phyloP scores from a whole-genome alignment of 441 rosid species.

The Hypseocharis bilobata region DNA sequence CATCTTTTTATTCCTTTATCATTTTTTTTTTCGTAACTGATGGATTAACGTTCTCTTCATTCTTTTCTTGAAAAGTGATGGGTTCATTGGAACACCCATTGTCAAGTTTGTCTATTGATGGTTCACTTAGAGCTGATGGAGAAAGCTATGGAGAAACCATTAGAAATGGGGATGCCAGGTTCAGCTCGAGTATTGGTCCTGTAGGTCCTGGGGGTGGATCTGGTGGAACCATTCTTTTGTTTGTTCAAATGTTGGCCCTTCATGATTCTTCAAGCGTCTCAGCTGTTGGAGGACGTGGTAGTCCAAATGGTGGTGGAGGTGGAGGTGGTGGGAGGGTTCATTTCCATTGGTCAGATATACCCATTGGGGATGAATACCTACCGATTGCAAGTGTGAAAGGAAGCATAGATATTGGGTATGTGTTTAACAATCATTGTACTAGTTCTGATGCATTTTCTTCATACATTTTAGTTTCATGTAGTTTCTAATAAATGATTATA shows the following conservation, averaged over 20 bases:
- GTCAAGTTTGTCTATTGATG: constrained; percentile 64
- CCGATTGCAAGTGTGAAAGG: constrained; percentile 75
- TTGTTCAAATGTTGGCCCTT: constrained; percentile 45
- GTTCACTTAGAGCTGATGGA: constrained; percentile 74
- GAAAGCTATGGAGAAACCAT: constrained; percentile 54
- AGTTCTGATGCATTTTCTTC: constrained; percentile 10
- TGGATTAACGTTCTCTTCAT: constrained; percentile 8
- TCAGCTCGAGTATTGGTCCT: constrained; percentile 46
- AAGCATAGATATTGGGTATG: constrained; percentile 59
- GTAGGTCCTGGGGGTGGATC: constrained; percentile 90
- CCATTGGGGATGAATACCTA: constrained; percentile 64
- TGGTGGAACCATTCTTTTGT: constrained; percentile 84
- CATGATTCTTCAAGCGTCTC: constrained; percentile 52
- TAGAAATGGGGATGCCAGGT: constrained; percentile 26
- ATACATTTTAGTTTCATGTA: background rate
- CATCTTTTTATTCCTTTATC: too few relatives aligned
- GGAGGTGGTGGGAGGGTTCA: constrained; percentile 96
- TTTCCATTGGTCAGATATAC: constrained; percentile 80
- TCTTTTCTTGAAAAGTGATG: constrained; percentile 52
- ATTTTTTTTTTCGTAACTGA: background rate
- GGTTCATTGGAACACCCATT: constrained; percentile 83
- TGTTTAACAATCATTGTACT: constrained; percentile 5
- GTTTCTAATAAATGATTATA: background rate
- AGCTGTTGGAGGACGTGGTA: constrained; percentile 74
- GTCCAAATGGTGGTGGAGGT: constrained; percentile 72